These are phyloP conservation scores for Plenodomus tracheiphilus DNA, from an alignment of 2,329 filamentous ascomycete genomes.

Conservation along the genomic window DNA sequence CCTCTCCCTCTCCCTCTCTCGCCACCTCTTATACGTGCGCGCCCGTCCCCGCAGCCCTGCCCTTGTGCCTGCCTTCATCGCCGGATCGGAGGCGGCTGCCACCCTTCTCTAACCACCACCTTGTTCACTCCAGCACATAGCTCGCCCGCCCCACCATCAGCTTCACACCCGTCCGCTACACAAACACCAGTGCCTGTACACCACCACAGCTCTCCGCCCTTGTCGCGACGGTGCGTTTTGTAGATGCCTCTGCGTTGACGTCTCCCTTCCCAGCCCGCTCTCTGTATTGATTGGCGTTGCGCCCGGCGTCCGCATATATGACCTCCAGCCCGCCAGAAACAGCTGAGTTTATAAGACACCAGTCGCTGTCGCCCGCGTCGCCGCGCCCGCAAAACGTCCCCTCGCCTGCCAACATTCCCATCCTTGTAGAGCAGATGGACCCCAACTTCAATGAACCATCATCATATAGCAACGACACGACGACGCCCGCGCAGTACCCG, in stretches of 20 bases:
- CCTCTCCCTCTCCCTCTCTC: slow-evolving; percentile 7
- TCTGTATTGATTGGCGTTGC: slow-evolving; percentile 17
- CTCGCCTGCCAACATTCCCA: slow-evolving; percentile 69
- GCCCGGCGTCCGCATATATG: slow-evolving; percentile 52
- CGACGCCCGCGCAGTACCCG: slow-evolving; percentile 36
- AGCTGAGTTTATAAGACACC: slow-evolving; percentile 64
- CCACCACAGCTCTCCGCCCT: slow-evolving; percentile 11
- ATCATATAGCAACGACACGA: slow-evolving; percentile 53
- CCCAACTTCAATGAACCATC: slow-evolving; percentile 70
- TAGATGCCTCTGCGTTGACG: slow-evolving; percentile 24
- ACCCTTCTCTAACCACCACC: slow-evolving; percentile 3
- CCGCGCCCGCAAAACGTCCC: slow-evolving; percentile 71
- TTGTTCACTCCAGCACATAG: slow-evolving; percentile 14
- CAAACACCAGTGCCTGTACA: not conserved
- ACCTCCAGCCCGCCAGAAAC: slow-evolving; percentile 59
- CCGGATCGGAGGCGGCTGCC: slow-evolving; percentile 1
- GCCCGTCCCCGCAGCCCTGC: slow-evolving; percentile 10
- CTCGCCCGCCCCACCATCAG: slow-evolving; percentile 19
- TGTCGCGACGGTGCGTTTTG: slow-evolving; percentile 20
- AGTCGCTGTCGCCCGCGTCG: slow-evolving; percentile 69
- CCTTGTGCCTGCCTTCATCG: not conserved
- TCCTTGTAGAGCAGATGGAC: slow-evolving; percentile 72
- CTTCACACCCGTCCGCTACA: slow-evolving; percentile 7
- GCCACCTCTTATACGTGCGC: slow-evolving; percentile 13
- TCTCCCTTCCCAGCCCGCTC: slow-evolving; percentile 8